Evolutionary conservation across 495 filamentous ascomycete genomes (phyloP), one percentile per base, ranked within the genome.

Genomic region (Cercophora scortea): DNA sequence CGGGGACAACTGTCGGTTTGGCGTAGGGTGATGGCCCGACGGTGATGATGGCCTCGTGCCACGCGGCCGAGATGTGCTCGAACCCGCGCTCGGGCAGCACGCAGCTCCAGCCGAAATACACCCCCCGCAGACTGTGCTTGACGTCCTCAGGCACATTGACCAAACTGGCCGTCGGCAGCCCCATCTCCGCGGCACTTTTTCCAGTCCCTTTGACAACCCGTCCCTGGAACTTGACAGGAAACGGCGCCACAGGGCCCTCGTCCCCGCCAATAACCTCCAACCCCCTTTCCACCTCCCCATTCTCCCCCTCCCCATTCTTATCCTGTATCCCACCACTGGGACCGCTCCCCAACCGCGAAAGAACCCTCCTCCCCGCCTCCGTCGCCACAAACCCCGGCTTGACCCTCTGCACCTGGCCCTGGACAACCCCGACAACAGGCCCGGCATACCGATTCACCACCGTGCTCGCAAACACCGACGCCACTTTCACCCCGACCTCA

Each of bases 101-200:
- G 32, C 73, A 65, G 4, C 73, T 72, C 81, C 84, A 88, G 33
- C 79, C 82, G 53, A 85, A 82, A 56, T 83, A 87, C 42, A 82
- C 70, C 0, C 84, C 84, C 25, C 68, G 67, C 5, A 86, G 63
- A 17, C 75, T 73, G 44, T 76, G 66, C 4, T 63, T 49, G 16
- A 83, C 62, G 32, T 76, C 69, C 6, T 74, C 72, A 0, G 70
- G 57, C 4, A 71, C 56, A 0, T 81, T 62, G 42, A 62, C 70
- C 3, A 85, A 61, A 45, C 73, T 74, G 5, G 70, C 66, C 1
- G 70, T 67, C 1, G 71, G 67, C 8, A 67, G 54, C 5, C 61
- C 57, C 2, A 65, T 15, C 49, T 74, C 62, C 11, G 50, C 50
- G 42, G 38, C 44, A 32, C 59, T 59, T 36, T 59, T 57, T 1